phyloP scores from a whole-genome alignment of 352 stramenopile species.

The Phytophthora nicotianae region DNA sequence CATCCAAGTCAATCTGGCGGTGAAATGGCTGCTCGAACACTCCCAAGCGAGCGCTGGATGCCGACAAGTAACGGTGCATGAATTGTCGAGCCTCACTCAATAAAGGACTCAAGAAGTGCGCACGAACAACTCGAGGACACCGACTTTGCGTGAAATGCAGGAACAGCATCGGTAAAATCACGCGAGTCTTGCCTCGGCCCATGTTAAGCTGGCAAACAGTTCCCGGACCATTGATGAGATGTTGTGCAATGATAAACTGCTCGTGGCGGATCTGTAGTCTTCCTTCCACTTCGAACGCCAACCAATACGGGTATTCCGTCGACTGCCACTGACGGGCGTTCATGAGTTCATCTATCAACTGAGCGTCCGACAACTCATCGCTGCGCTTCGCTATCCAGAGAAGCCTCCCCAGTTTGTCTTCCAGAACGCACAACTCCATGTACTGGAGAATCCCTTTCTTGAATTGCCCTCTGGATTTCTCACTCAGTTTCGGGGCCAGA shows the following conservation, averaged over 20 bases:
- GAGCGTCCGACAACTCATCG: slow-evolving; percentile 24
- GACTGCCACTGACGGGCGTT: slow-evolving; percentile 54
- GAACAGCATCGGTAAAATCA: slow-evolving; percentile 90
- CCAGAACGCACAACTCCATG: slow-evolving; percentile 75
- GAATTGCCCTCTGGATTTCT: slow-evolving; percentile 18
- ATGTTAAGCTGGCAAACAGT: slow-evolving; percentile 89
- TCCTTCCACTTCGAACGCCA: slow-evolving; percentile 89
- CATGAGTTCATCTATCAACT: slow-evolving; percentile 63
- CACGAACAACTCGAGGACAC: slow-evolving; percentile 43
- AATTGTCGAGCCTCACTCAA: slow-evolving; percentile 72
- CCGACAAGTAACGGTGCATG: slow-evolving; percentile 64
- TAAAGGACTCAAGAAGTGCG: slow-evolving; percentile 67
- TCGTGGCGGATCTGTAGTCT: slow-evolving; percentile 84
- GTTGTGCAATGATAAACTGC: slow-evolving; percentile 73
- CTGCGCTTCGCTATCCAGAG: slow-evolving; percentile 21
- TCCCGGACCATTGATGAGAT: slow-evolving; percentile 70
- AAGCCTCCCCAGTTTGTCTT: slow-evolving; percentile 71
- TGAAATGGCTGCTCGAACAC: slow-evolving; percentile 76
- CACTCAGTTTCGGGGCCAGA: slow-evolving; percentile 37
- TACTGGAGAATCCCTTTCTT: slow-evolving; percentile 29
- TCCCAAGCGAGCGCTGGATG: slow-evolving; percentile 43
- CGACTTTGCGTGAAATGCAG: slow-evolving; percentile 56
- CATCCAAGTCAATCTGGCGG: slow-evolving; percentile 48
- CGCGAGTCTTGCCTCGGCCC: slow-evolving; percentile 83
- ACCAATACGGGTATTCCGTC: slow-evolving; percentile 69